Evolutionary conservation across 2,329 filamentous ascomycete genomes (phyloP), one percentile per base, ranked within the genome.

Genomic region (Fusarium duplospermum): DNA sequence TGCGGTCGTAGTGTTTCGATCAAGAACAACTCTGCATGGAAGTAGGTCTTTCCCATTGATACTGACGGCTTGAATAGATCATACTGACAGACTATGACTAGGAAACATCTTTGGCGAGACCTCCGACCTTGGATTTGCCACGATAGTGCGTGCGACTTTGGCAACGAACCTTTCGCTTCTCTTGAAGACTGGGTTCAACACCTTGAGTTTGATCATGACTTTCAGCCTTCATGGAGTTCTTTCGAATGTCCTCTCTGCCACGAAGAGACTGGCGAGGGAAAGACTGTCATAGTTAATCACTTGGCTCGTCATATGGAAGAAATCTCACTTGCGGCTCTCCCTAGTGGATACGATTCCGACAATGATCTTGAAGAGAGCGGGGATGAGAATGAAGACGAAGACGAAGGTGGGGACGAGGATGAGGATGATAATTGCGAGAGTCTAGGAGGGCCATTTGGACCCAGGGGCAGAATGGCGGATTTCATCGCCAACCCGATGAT

Each of bases 51-150:
- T 2, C 38, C 11, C 2, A 22, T 20, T 13, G 6, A 14, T 42
- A 14, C 11, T 4, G 38, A 42, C 5, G 4, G 11, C 4, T n/a
- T 7, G 4, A 42, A 4, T 14, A 14, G n/a, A 13, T 22, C 11
- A 0, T 8, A 4, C n/a, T 42, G 1, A 42, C 14, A 2, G 3
- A 14, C 3, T 4, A 42, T 42, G 6, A 7, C 4, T 13, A 42
- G n/a, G 40, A 42, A 42, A 14, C 40, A 42, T 7, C 40, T 42
- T 42, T 42, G 40, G 40, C 40, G 40, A 42, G 40, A 42, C 40
- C 40, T 42, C 6, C 40, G n/a, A 2, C 40, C 40, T 6, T 42
- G 40, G 40, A 42, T 42, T 22, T 42, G 40, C 3, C 40, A 42
- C n/a, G 40, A 42, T 14, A 22, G n/a, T 22, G 6, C 40, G 11